These are phyloP conservation scores for Capronia coronata DNA, from an alignment of 2,329 filamentous ascomycete genomes.

Conservation along the genomic window DNA sequence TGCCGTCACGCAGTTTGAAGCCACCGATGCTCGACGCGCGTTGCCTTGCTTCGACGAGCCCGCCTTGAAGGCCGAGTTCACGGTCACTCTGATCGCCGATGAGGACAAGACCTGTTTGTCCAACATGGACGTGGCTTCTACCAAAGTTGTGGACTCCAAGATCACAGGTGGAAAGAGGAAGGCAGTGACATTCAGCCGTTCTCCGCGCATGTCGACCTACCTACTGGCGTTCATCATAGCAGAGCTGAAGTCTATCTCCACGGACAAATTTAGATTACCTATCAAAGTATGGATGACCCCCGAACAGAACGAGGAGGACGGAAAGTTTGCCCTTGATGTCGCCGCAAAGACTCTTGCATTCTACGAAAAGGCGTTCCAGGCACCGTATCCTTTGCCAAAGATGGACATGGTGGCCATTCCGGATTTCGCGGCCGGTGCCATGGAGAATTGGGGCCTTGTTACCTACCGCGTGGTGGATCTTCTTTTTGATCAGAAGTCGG, in stretches of 20 bases:
- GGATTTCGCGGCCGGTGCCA: constrained; percentile 89
- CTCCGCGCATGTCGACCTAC: constrained; percentile 93
- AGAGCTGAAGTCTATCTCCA: constrained; percentile 90
- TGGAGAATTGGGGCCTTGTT: constrained; percentile 98
- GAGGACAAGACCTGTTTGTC: constrained; percentile 85
- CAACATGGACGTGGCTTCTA: constrained; percentile 89
- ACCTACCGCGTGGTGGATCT: constrained; percentile 91
- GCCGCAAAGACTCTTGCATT: constrained; percentile 85
- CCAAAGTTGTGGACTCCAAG: constrained; percentile 64
- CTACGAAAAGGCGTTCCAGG: constrained; percentile 92
- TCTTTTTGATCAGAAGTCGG: constrained; percentile 84
- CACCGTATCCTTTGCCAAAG: constrained; percentile 79
- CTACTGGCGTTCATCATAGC: constrained; percentile 89
- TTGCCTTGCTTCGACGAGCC: constrained; percentile 98
- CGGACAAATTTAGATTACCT: constrained; percentile 81
- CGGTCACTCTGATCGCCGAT: constrained; percentile 83
- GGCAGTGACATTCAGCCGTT: constrained; percentile 85
- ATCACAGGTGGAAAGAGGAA: constrained; percentile 63
- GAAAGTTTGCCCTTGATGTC: constrained; percentile 81
- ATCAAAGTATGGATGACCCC: constrained; percentile 91
- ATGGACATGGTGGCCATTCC: constrained; percentile 97
- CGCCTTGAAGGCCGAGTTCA: constrained; percentile 85
- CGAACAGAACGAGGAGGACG: constrained; percentile 83
- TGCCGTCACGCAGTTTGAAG: constrained; percentile 92
- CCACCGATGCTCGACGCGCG: constrained; percentile 83